Conservation (phyloP, 176 grass and related monocot genomes). For the Microstegium vimineum region DNA sequence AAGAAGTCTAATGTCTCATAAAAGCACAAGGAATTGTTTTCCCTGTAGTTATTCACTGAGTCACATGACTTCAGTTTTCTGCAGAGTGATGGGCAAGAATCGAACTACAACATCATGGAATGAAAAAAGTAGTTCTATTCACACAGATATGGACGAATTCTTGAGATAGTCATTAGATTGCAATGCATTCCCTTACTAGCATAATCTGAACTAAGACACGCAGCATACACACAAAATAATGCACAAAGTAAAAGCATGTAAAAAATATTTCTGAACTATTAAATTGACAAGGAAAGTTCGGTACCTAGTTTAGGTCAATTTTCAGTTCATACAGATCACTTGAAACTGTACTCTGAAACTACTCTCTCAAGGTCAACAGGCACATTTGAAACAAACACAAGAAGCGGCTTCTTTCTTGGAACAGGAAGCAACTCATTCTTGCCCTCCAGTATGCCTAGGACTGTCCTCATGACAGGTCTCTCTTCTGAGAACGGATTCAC, state of each 20-base stretch:
- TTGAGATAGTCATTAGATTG: neutral
- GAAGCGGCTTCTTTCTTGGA: conserved; percentile 49
- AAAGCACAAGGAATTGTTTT: neutral
- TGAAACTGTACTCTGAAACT: conserved; percentile 44
- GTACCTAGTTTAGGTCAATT: conserved; percentile 47
- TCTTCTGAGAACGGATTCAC: conserved; percentile 46
- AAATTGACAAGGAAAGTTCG: neutral
- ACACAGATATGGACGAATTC: neutral
- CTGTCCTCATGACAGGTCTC: conserved; percentile 47
- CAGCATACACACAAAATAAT: neutral
- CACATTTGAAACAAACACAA: conserved; percentile 37
- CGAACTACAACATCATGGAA: neutral
- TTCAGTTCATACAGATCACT: conserved; percentile 43
- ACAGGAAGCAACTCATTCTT: conserved; percentile 34
- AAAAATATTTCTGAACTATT: neutral
- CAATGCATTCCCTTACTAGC: neutral
- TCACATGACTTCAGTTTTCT: neutral
- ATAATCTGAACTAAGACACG: conserved; percentile 4
- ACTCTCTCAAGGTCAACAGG: conserved; percentile 38
- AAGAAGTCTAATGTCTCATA: neutral
- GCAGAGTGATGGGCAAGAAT: neutral
- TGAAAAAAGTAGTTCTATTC: neutral
- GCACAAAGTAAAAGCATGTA: neutral
- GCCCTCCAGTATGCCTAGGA: conserved; percentile 38
- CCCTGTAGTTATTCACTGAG: neutral